Conservation (phyloP, 192 early-diverging fungal genomes). For the Linnemannia schmuckeri region DNA sequence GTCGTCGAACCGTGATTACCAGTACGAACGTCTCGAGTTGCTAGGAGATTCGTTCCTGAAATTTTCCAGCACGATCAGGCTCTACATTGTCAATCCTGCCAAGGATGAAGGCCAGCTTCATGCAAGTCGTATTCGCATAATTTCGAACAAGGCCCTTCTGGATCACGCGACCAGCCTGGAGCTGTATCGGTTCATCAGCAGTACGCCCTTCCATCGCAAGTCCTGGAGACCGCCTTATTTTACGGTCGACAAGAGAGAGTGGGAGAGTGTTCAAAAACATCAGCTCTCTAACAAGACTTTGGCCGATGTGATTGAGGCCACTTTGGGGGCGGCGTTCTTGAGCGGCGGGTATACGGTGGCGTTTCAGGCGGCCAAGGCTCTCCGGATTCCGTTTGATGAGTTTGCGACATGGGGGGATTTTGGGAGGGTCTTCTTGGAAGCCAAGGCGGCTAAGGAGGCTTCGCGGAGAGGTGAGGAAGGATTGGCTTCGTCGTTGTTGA, state of each 20-base stretch:
- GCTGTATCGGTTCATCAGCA: conserved; percentile 73
- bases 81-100: conserved; percentile 82
- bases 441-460: background rate
- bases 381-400: conserved; percentile 69
- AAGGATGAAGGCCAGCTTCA: conserved; percentile 87
- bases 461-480: background rate
- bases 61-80: conserved; percentile 74
- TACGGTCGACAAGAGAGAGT: conserved; percentile 43
- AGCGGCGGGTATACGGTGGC: conserved; percentile 68
- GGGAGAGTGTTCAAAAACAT: conserved; percentile 51
- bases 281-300: conserved; percentile 85
- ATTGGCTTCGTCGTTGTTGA: background rate
- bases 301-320: conserved; percentile 89
- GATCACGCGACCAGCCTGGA: conserved; percentile 62
- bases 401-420: conserved; percentile 68
- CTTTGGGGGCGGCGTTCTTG: conserved; percentile 81
- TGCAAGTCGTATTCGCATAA: conserved; percentile 73
- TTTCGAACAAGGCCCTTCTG: conserved; percentile 84
- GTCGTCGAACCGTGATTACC: conserved; percentile 71
- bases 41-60: conserved; percentile 94
- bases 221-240: conserved; percentile 67
- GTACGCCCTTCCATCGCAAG: conserved; percentile 71
- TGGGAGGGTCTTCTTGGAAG: conserved; percentile 32
- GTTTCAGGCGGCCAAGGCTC: conserved; percentile 64
- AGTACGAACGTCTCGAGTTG: conserved; percentile 92